Conservation (phyloP, 345 rosid genomes). For the Eucalyptus dawsonii region DNA sequence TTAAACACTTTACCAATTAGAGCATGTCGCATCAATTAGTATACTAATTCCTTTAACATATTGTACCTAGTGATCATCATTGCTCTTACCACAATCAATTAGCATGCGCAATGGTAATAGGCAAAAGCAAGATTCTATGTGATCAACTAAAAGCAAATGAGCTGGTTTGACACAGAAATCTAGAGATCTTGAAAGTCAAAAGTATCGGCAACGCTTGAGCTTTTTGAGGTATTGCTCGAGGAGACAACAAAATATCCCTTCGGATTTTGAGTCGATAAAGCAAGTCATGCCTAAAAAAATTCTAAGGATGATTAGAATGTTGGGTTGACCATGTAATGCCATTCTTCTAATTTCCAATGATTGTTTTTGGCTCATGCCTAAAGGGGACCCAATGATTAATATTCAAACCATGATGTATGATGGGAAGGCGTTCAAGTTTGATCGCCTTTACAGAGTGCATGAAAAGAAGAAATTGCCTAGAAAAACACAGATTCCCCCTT, state of each 20-base stretch:
- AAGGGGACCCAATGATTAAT: not conserved
- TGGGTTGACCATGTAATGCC: not conserved
- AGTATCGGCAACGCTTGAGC: not conserved
- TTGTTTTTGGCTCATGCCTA: not conserved
- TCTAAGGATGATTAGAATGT: not conserved
- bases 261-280: conserved; percentile 2
- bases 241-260: not conserved
- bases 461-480: not conserved
- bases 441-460: not conserved
- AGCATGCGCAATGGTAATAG: not conserved
- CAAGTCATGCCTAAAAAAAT: not conserved
- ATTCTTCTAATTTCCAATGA: not conserved
- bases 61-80: not conserved
- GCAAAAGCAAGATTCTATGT: not conserved
- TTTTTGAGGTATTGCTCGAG: not conserved
- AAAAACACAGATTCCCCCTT: not conserved
- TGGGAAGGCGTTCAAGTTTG: not conserved
- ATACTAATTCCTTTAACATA: not conserved
- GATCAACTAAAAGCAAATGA: not conserved
- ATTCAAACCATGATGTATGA: not conserved
- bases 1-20: not conserved
- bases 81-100: not conserved
- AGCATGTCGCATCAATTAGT: not conserved
- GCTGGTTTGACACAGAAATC: not conserved
- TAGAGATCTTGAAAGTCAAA: not conserved